Percentiles rank a stretch among this genome's conserved stretches.
Evolutionary conservation across 768 basidiomycete genomes (phyloP).

Genomic region (Russula virescens): DNA sequence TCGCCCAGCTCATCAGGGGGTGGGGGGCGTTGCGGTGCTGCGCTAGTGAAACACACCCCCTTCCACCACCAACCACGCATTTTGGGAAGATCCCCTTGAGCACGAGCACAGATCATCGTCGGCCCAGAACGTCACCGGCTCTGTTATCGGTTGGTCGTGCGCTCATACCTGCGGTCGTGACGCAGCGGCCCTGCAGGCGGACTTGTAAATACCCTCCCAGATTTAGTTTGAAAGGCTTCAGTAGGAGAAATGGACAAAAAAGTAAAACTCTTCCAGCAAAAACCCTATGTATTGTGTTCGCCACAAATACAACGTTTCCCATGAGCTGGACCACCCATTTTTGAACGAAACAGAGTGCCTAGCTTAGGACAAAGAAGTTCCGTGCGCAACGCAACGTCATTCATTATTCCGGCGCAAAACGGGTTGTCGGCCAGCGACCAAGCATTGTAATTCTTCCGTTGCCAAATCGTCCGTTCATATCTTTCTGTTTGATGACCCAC

Average conservation of each 20-base stretch:
- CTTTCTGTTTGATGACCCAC: neutral
- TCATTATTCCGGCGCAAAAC: neutral
- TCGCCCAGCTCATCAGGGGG: neutral
- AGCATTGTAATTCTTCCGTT: neutral
- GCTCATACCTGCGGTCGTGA: neutral
- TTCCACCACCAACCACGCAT: neutral
- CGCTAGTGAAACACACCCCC: neutral
- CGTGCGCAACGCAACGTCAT: neutral
- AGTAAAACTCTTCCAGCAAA: neutral
- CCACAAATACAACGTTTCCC: neutral
- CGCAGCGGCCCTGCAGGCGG: neutral
- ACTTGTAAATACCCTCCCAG: neutral
- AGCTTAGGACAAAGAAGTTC: slow-evolving; percentile 7
- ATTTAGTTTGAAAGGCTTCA: no score
- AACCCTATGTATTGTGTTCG: neutral
- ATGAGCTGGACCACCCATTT: slow-evolving; percentile 8
- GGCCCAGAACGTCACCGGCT: neutral
- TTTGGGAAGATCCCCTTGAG: neutral
- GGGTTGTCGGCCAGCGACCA: neutral
- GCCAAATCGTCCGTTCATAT: neutral
- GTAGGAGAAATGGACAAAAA: neutral
- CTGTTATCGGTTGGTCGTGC: neutral
- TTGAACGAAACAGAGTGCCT: slow-evolving; percentile 8
- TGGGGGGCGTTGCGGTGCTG: neutral
- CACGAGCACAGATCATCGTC: slow-evolving; percentile 1